phyloP scores from a whole-genome alignment of 2,329 filamentous ascomycete genomes.

The Aspergillus awamori region DNA sequence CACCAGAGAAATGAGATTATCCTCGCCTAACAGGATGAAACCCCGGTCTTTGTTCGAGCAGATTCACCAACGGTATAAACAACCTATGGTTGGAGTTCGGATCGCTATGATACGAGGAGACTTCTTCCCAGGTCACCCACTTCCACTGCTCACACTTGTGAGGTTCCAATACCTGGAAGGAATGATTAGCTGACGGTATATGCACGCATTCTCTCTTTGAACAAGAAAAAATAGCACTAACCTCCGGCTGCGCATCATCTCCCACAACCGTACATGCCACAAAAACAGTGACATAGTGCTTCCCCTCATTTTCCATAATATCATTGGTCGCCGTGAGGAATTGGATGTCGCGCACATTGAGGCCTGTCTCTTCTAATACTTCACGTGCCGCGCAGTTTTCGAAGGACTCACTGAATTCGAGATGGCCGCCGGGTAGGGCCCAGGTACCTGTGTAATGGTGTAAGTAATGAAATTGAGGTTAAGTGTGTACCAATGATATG shows the following conservation, averaged over 20 bases:
- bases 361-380: constrained; percentile 69
- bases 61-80: constrained; percentile 19
- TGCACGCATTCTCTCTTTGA: too few species aligned
- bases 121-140: constrained; percentile 55
- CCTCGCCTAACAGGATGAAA: constrained; percentile 3
- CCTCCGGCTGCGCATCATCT: constrained; percentile 55
- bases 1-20: too few species aligned
- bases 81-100: constrained; percentile 5
- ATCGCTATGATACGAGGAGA: constrained; percentile 27
- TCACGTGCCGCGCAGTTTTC: constrained; percentile 68
- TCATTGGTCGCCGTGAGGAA: constrained; percentile 69
- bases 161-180: constrained; percentile 43
- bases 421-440: constrained; percentile 73
- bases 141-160: constrained; percentile 61
- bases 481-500: too few species aligned
- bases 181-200: too few species aligned
- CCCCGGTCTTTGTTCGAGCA: constrained; percentile 15
- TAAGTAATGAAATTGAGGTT: not conserved
- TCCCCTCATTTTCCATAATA: constrained; percentile 60
- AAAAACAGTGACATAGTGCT: constrained; percentile 77
- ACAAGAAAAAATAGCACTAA: constrained; percentile 37
- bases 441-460: constrained; percentile 53
- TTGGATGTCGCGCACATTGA: constrained; percentile 56
- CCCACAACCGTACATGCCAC: constrained; percentile 58
- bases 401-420: constrained; percentile 69